Percentiles rank a stretch among this genome's conserved stretches.
Conservation (phyloP, 305 asterid genomes). For the Solanum aculeatissimum region DNA sequence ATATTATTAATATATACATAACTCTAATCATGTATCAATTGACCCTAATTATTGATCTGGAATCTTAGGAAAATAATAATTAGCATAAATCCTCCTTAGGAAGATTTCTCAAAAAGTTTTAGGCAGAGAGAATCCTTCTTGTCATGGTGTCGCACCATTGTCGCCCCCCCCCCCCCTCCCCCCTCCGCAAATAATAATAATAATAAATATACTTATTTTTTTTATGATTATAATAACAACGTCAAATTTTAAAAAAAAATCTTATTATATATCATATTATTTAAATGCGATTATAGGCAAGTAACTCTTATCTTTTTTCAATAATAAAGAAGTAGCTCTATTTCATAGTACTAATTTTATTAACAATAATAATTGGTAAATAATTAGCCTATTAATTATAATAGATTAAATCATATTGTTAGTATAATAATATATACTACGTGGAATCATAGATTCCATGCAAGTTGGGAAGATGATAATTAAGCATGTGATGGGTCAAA, state of each 20-base stretch:
- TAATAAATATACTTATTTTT: too few relatives aligned
- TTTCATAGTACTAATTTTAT: not conserved
- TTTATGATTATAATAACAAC: too few relatives aligned
- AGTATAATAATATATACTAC: not conserved
- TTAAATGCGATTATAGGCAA: not conserved
- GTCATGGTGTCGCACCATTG: not conserved
- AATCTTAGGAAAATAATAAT: not conserved
- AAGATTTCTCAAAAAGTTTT: not conserved
- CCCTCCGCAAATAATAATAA: too few relatives aligned
- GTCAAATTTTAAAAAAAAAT: too few relatives aligned
- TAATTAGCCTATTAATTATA: not conserved
- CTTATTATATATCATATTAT: too few relatives aligned
- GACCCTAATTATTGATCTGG: not conserved
- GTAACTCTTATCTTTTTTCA: too few relatives aligned
- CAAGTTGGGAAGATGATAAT: not conserved
- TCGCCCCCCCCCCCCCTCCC: not conserved
- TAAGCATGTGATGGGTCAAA: slow-evolving; percentile 9
- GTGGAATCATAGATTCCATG: not conserved
- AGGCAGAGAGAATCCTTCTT: not conserved
- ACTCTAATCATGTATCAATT: too few relatives aligned
- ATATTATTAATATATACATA: too few relatives aligned
- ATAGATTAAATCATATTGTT: not conserved
- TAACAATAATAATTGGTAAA: not conserved
- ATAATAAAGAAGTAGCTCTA: too few relatives aligned
- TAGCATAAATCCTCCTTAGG: not conserved